Evolutionary conservation across 805 yeast species (phyloP), one percentile per base, ranked within the genome.

Genomic region (Wickerhamiella australiensis): DNA sequence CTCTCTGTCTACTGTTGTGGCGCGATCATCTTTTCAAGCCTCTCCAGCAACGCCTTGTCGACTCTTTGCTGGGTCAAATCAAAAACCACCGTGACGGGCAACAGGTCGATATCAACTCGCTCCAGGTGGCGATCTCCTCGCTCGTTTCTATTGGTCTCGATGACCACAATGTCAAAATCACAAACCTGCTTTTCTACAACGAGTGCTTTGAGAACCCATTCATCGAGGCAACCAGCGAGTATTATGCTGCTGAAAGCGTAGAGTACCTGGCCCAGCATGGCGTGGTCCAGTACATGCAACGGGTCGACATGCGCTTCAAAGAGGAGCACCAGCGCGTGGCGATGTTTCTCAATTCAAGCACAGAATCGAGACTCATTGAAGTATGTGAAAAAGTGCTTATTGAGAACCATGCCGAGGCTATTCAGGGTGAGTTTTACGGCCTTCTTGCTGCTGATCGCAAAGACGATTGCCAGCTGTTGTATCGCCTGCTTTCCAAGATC

Each of bases 71-170:
- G 64, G 78, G 75, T 27, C 81, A 82, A 61, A 81, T 94, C 50
- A 80, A 78, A 57, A 67, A 72, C 47, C 95, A 87, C 65, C 76
- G 98, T 60, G 76, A 82, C 56, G 86, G 87, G 53, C 81, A 81
- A 59, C 74, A 78, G 27, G 82, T 83, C 48, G 80, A 82, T 55
- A 77, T 82, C 38, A 70, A 74, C 46, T 73, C 77, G 46, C 71
- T 92, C 42, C 77, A 84, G 31, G 71, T 76, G 38, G 87, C 92
- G 0, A 83, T 90, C 54, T 82, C 79, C 59, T 88, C 96, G 1
- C 79, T 88, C 68, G 96, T 90, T 11, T 75, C 79, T 42, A 72
- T 92, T 55, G 97, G 98, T 3, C 81, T 94, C 57, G 97, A 92
- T 62, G 80, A 79, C 51, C 87, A 82, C 62, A 96, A 87, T 65